phyloP scores from a whole-genome alignment of 164 flowering plant species.

The Malania oleifera region DNA sequence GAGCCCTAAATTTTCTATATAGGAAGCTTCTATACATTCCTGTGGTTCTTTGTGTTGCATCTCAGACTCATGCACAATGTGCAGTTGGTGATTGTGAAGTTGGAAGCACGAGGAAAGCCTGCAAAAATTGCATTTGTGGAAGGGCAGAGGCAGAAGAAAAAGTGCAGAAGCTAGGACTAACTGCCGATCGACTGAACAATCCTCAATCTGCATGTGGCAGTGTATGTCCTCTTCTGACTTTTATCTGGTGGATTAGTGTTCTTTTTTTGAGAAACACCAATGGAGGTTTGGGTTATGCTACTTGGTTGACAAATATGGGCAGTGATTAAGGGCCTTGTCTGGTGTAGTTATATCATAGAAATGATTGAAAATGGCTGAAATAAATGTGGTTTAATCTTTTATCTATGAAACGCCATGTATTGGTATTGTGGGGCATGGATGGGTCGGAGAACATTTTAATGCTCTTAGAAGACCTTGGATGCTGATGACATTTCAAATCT shows the following conservation, averaged over 20 bases:
- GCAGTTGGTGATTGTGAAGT: constrained; percentile 89
- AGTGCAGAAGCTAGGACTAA: constrained; percentile 60
- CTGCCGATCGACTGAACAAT: constrained; percentile 65
- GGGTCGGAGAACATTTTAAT: too few species aligned
- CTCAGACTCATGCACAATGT: constrained; percentile 5
- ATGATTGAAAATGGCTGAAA: too few species aligned
- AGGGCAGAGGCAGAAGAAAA: constrained; percentile 85
- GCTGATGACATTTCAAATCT: too few species aligned
- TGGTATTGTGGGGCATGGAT: too few species aligned
- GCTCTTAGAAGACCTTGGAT: too few species aligned
- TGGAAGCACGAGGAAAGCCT: constrained; percentile 88
- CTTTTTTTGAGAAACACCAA: background rate
- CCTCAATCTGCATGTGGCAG: constrained; percentile 97
- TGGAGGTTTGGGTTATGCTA: background rate
- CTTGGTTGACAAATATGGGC: background rate
- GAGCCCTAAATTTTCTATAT: background rate
- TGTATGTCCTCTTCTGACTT: constrained; percentile 40
- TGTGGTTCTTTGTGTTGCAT: constrained; percentile 4
- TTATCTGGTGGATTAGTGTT: background rate
- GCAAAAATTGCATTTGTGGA: constrained; percentile 96
- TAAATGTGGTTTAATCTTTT: too few species aligned
- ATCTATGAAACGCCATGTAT: too few species aligned
- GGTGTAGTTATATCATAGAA: background rate
- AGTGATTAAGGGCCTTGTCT: background rate
- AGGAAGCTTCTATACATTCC: background rate